phyloP scores from a whole-genome alignment of 108 stramenopile genomes.

The Skeletonema menzelii region DNA sequence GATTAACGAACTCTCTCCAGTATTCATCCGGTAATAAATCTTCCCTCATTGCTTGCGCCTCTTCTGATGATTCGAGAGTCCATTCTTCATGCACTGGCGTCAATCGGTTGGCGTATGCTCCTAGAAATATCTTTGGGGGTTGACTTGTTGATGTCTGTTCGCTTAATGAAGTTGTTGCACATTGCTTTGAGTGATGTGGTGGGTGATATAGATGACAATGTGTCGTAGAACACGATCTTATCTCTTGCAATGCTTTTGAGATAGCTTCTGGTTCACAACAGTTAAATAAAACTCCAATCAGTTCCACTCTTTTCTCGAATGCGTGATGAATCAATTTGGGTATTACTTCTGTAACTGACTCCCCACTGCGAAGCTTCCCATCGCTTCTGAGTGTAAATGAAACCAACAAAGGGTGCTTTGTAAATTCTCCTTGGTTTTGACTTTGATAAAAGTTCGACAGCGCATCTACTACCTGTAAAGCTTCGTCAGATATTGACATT shows the following conservation, averaged over 20 bases:
- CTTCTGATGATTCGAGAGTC: constrained; percentile 70
- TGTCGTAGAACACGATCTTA: constrained; percentile 34
- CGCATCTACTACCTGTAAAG: constrained; percentile 69
- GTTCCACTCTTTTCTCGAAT: constrained; percentile 21
- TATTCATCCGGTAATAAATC: constrained; percentile 70
- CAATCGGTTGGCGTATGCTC: constrained; percentile 85
- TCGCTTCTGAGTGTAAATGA: constrained; percentile 69
- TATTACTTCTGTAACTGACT: constrained; percentile 43
- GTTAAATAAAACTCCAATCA: constrained; percentile 77
- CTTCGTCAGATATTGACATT: constrained; percentile 76
- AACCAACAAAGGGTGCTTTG: constrained; percentile 52
- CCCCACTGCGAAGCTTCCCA: constrained; percentile 66
- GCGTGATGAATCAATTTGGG: constrained; percentile 39
- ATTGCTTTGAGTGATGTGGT: background rate
- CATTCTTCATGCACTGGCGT: constrained; percentile 72
- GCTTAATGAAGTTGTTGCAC: background rate
- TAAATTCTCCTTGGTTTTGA: background rate
- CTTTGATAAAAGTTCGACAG: constrained; percentile 20
- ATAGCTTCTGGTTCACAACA: constrained; percentile 85
- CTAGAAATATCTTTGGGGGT: constrained; percentile 50
- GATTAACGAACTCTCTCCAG: constrained; percentile 63
- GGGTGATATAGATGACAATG: constrained; percentile 22
- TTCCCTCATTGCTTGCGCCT: constrained; percentile 72
- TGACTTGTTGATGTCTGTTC: background rate
- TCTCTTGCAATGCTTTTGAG: constrained; percentile 54